Percentiles rank a stretch among this genome's conserved stretches.
Conservation (phyloP, 2,329 filamentous ascomycete species). For the Paraphoma sp. region DNA sequence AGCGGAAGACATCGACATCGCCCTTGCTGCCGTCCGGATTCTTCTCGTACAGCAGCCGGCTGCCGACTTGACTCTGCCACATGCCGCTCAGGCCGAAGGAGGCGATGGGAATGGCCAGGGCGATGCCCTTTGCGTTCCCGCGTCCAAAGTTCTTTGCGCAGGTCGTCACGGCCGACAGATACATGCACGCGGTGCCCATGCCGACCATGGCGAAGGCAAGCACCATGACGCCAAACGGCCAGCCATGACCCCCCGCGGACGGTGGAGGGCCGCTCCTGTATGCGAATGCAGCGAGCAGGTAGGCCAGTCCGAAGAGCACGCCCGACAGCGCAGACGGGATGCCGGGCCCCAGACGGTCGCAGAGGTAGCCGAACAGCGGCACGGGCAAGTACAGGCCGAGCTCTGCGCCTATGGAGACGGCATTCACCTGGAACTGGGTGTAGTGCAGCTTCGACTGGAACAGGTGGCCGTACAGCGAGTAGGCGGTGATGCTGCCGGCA, state of each 20-base stretch:
- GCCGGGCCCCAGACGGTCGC: slow-evolving; percentile 84
- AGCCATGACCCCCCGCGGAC: slow-evolving; percentile 61
- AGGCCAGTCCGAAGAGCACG: slow-evolving; percentile 78
- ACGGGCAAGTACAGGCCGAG: slow-evolving; percentile 93
- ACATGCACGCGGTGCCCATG: slow-evolving; percentile 85
- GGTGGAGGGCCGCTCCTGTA: slow-evolving; percentile 68
- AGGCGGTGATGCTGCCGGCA: slow-evolving; percentile 90
- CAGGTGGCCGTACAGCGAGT: slow-evolving; percentile 90
- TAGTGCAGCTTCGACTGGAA: slow-evolving; percentile 89
- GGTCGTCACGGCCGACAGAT: slow-evolving; percentile 87
- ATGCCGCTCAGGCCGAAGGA: slow-evolving; percentile 93
- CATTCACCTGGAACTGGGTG: slow-evolving; percentile 90
- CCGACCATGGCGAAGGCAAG: slow-evolving; percentile 84
- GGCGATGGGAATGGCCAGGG: slow-evolving; percentile 88
- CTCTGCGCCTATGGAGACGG: slow-evolving; percentile 84
- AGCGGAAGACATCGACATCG: slow-evolving; percentile 77
- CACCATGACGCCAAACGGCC: slow-evolving; percentile 84
- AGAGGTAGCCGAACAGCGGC: slow-evolving; percentile 85
- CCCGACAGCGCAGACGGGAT: slow-evolving; percentile 77
- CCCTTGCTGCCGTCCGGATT: slow-evolving; percentile 66
- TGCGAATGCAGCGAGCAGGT: slow-evolving; percentile 79
- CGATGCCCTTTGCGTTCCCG: slow-evolving; percentile 84
- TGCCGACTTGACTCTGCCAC: slow-evolving; percentile 92
- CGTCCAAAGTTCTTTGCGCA: slow-evolving; percentile 98
- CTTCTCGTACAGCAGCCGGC: slow-evolving; percentile 74